Evolutionary conservation across 1,139 yeast species (phyloP), one percentile per base, ranked within the genome.

Genomic region (Geotrichum restrictum): DNA sequence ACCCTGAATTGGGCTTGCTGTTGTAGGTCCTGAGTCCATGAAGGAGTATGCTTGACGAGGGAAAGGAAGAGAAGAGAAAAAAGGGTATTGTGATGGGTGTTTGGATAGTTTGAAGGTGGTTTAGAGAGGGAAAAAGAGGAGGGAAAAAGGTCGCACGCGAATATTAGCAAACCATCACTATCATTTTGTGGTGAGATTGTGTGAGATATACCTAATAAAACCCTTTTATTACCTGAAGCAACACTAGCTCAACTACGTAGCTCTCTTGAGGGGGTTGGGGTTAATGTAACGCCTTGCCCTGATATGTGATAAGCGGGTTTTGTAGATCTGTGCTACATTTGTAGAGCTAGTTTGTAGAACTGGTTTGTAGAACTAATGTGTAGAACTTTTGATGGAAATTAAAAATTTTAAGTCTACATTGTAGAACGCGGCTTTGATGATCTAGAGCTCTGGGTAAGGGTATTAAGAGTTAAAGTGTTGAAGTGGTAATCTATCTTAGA

Each of bases 1-100:
- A 6, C 33, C 22, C 33, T 46, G 50, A 3, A 42, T 18, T 16
- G 51, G 45, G 24, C 38, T 38, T 6, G 47, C 47, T 3, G 47
- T 36, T 6, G 36, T 37, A 7, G 43, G 46, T 41, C 51, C 51
- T 13, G 51, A 32, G 27, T 41, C 47, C 51, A 48, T 48, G 11
- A 21, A 13, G 22, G 24, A 4, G 7, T 37, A 16, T 37, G 40
- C 3, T n/a, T 10, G 22, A 21, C 8, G 8, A 6, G 13, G 19
- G 41, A 13, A 18, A 24, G 22, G 41, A 16, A 10, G 6, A 10
- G 24, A 8, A 11, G 19, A 21, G 16, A 37, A 16, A 18, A 16
- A 21, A 3, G 22, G 41, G 22, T 8, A 11, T 37, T 8, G 27
- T 16, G 19, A 5, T 7, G 44, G 19, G 19, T 8, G 33, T 21